Evolutionary conservation across 2,329 filamentous ascomycete genomes (phyloP), one percentile per base, ranked within the genome.

Genomic region (Coleophoma eucalyptorum): DNA sequence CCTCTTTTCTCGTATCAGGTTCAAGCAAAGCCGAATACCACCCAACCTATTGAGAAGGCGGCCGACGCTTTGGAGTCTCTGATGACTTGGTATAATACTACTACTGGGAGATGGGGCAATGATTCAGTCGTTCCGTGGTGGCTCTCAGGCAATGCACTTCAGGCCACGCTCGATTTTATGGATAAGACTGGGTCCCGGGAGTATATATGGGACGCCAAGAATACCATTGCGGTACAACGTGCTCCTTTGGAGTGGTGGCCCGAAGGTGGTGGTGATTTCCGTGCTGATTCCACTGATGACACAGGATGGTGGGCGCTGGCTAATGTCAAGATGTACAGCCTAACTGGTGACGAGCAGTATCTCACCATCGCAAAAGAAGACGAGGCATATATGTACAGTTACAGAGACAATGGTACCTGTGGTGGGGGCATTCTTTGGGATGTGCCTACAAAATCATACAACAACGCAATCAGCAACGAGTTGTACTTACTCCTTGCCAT

Each of bases 381-480:
- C 31, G 42, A 44, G 26, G 42, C 4, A 32, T 44, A 44, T 18
- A 33, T 44, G n/a, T 44, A n/a, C n/a, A 31, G 11, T 15, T 44
- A 44, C 31, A 15, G 42, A 15, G 20, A 31, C 26, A 44, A 44
- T 32, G 42, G 42, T 2, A 3, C 11, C 6, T 44, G 42, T 16
- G 16, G 7, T 15, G 42, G 42, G 1, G 42, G 42, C 3, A 44
- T 44, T 18, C 4, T 44, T 5, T 44, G 42, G 42, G 26, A 44
- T 44, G 31, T 44, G 5, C 42, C 20, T 7, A 31, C 42, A 7
- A 33, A 16, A 26, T 31, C 18, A 8, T 44, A 44, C 18, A 26
- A 26, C 5, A 77, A 76, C 52, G 75, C 77, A 2, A 79, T 81
- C 35, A 68, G 75, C 1, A 81, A 80, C 50, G 76, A 78, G 53